Base-by-base conservation (phyloP, 495 filamentous ascomycete genomes). In the Apodospora peruviana region DNA sequence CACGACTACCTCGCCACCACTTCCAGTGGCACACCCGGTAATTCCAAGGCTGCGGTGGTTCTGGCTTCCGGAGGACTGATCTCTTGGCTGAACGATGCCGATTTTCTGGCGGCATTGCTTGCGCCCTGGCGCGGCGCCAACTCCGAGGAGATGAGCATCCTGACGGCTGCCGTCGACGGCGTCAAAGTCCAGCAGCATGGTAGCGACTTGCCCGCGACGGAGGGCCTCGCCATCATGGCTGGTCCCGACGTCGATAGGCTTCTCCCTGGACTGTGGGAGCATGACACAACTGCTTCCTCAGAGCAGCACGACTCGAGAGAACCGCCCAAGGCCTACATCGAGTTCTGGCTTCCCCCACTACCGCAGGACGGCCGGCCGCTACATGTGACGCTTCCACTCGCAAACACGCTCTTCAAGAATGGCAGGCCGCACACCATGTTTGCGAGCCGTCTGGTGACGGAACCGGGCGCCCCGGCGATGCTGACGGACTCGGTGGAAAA, bases 361-460 rank as follows among this genome's bases (percentile, higher is more conserved):
- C n/a, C 22, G 12, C 17, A n/a, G 5, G 45, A 58, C 29, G 43
- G 38, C 0, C 47, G 57, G 24, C 41, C 48, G 16, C 50, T 72
- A 11, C 51, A 62, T 8, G 59, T 75, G 32, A 74, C 70, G 2
- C 37, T 88, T 17, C 87, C 86, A 7, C 72, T 90, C 21, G 84
- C 88, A 47, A 88, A 89, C 55, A 93, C 88, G 0, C 57, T 90
- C 11, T 93, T 91, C 57, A 66, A 78, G 39, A 91, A 81, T 54
- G 87, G 86, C 22, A 78, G 68, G 35, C 70, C 75, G 25, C 78
- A 80, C 16, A 86, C 84, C 3, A 68, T 90, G 11, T 64, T 76
- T 20, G 71, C 71, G 11, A 79, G 76, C 51, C 70, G 58, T 27
- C 90, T 85, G 85, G 34, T 48, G 49, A 51, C 61, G 14, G 37